phyloP scores from a whole-genome alignment of 2,329 filamentous ascomycete species.

The Xenoacremonium recifei region DNA sequence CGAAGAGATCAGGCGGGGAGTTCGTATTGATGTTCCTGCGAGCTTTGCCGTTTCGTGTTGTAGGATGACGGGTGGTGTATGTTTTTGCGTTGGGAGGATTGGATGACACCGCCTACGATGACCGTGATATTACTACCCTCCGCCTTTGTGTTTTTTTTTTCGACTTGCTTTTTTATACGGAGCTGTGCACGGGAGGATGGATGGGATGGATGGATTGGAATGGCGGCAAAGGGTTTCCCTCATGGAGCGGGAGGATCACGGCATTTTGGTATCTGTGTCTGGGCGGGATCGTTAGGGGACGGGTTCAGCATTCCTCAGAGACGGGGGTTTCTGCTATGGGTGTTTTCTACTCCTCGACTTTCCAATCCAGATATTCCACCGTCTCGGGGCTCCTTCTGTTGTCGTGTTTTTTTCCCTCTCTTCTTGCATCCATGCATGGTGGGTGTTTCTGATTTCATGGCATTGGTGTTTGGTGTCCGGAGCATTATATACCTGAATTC shows the following conservation, averaged over 20 bases:
- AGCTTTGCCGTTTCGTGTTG: constrained; percentile 3
- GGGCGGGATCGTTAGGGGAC: constrained; percentile 10
- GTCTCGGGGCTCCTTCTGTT: constrained; percentile 19
- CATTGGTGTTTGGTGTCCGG: constrained; percentile 33
- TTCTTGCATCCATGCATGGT: constrained; percentile 17
- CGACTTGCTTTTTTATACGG: constrained; percentile 14
- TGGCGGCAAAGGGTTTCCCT: constrained; percentile 7
- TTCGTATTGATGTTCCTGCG: constrained; percentile 2
- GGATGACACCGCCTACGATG: constrained; percentile 10
- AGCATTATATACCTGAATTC: constrained; percentile 32
- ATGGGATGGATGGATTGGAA: constrained; percentile 16
- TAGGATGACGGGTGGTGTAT: constrained; percentile 4
- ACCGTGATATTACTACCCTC: no score
- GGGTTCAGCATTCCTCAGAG: constrained; percentile 9
- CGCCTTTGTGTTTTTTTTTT: no score
- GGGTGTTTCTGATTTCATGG: constrained; percentile 31
- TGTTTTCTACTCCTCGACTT: constrained; percentile 16
- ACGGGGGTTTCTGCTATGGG: constrained; percentile 15
- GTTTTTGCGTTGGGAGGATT: constrained; percentile 8
- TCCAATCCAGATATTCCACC: constrained; percentile 23
- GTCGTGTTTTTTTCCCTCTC: no score
- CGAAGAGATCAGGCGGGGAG: not conserved
- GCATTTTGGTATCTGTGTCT: constrained; percentile 15
- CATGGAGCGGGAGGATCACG: constrained; percentile 14
- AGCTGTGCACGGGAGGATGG: constrained; percentile 15